Conservation (phyloP, 108 stramenopile species). For the Nannochloropsis salina region DNA sequence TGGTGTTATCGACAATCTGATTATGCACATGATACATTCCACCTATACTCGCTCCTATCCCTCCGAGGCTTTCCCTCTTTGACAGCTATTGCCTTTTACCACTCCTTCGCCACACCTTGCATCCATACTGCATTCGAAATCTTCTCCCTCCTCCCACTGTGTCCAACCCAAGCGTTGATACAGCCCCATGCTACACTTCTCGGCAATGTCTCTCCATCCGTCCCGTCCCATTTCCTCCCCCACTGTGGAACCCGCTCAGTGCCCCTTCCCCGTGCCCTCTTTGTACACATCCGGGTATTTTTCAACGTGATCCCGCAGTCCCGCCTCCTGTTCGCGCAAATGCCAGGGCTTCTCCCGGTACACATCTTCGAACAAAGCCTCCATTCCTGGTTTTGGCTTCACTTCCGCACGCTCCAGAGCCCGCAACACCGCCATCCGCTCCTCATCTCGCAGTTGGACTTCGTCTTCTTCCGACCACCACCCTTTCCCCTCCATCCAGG, state of each 20-base stretch:
- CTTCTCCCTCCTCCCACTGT: no score
- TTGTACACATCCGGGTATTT: conserved; percentile 48
- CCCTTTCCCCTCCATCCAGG: conserved; percentile 64
- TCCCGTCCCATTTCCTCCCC: neutral
- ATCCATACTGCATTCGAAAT: no score
- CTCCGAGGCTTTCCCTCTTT: no score
- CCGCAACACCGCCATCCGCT: conserved; percentile 62
- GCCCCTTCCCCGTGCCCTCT: neutral
- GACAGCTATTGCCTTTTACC: no score
- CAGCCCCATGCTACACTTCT: no score
- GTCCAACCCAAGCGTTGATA: no score
- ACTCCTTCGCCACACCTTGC: no score
- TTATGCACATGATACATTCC: no score
- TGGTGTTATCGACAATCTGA: no score
- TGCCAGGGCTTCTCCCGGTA: conserved; percentile 80
- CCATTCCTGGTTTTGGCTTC: conserved; percentile 64
- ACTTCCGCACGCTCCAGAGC: conserved; percentile 80
- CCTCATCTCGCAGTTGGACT: conserved; percentile 60
- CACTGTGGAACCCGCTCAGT: neutral
- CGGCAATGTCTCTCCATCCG: neutral
- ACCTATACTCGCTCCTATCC: no score
- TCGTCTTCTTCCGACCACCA: conserved; percentile 65
- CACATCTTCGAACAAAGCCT: conserved; percentile 83
- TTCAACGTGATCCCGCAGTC: conserved; percentile 61
- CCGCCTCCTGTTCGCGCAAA: conserved; percentile 69